Base-by-base conservation (phyloP, 2,329 filamentous ascomycete genomes). In the Aphanoascus verrucosus region DNA sequence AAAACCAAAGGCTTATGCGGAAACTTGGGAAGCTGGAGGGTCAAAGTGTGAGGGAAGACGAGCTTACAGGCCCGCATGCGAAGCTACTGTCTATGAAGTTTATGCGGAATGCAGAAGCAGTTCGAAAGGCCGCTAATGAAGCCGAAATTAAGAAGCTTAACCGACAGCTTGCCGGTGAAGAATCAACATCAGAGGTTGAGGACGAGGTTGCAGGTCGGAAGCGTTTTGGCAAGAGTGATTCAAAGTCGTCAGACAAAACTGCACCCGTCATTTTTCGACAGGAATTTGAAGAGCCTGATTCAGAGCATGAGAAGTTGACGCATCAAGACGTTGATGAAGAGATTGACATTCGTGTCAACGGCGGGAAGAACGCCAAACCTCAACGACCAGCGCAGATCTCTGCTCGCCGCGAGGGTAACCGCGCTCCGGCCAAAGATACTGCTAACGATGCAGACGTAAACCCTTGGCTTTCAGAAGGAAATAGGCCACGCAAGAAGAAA, bases 31-130 rank as follows among this genome's bases (percentile, higher is more conserved):
- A 74, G 35, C 65, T 81, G 11, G 73, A 72, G 56, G 72, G 66
- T 5, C 71, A 72, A 14, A 69, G 71, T 15, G 62, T 61, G 2
- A 63, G 64, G 38, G 66, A 66, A 1, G 63, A 64, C 40, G 67
- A 66, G 32, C 62, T 66, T 37, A 67, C 67, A 37, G 65, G 65
- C 15, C 79, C 79, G 0, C 76, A 79, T 60, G 83, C 84, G 12
- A 84, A 81, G 61, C 72, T 98, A 5, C 82, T 87, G 69, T 79
- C 80, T 49, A 88, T 98, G 84, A 87, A 88, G 57, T 98, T 98
- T 67, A 97, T 98, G 93, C 82, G 85, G 62, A 88, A 85, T 60
- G 88, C 89, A 1, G 90, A 96, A 63, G 85, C 84, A 28, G 77
- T 82, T 37, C 82, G 82, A 62, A 89, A 84, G 67, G 81, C 84